phyloP scores from a whole-genome alignment of 768 basidiomycete species.

The Collybia mongolica region DNA sequence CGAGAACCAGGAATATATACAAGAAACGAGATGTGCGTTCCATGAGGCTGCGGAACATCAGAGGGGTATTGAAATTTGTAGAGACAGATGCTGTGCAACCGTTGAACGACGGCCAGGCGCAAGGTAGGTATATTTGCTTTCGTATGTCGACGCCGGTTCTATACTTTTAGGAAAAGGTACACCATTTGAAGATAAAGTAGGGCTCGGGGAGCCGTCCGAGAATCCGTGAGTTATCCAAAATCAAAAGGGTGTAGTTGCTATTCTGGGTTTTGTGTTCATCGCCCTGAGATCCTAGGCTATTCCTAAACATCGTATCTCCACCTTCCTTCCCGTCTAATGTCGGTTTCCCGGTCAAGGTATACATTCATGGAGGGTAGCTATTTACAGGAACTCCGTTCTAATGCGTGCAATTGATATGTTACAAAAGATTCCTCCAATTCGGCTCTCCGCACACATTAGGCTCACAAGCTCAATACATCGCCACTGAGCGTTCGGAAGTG shows the following conservation, averaged over 20 bases:
- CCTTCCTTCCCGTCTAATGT: conserved; percentile 44
- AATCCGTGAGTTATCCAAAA: conserved; percentile 51
- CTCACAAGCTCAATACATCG: conserved; percentile 65
- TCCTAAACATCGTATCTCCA: conserved; percentile 64
- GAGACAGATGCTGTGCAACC: conserved; percentile 59
- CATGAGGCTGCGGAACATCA: neutral
- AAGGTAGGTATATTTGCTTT: conserved; percentile 27
- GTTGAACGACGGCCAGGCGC: conserved; percentile 60
- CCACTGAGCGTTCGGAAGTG: conserved; percentile 63
- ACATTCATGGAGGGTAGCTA: conserved; percentile 73
- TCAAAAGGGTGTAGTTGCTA: too few relatives aligned
- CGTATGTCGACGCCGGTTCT: neutral
- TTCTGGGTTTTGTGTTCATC: neutral
- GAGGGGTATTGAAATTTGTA: neutral
- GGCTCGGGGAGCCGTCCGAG: conserved; percentile 66
- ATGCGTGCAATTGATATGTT: neutral
- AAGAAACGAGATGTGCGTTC: conserved; percentile 54
- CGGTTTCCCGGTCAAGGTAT: conserved; percentile 65
- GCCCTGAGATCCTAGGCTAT: conserved; percentile 40
- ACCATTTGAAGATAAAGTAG: conserved; percentile 58
- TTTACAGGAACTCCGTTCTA: neutral
- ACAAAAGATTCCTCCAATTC: conserved; percentile 68
- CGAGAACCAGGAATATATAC: conserved; percentile 57
- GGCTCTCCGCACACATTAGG: conserved; percentile 67
- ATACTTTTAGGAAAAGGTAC: conserved; percentile 28